Conservation (phyloP, 169 alveolate species). For the Eimeria tenella region DNA sequence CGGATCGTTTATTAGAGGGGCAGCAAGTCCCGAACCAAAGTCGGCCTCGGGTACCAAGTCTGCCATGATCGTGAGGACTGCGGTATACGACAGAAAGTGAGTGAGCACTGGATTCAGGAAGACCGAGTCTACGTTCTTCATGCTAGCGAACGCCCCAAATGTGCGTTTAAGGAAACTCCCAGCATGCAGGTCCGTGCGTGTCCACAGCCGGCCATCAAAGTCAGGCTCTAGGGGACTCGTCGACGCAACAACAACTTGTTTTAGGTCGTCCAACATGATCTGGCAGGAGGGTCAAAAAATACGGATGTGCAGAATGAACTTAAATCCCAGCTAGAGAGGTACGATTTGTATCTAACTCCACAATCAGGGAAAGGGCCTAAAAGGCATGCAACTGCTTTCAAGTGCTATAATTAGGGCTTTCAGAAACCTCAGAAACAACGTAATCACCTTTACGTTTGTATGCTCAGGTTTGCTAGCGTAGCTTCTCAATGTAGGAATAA, state of each 20-base stretch:
- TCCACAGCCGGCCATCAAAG: slow-evolving; percentile 53
- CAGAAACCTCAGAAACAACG: no score
- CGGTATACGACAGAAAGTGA: slow-evolving; percentile 53
- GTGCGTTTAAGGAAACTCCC: slow-evolving; percentile 39
- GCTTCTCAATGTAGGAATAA: no score
- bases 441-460: no score
- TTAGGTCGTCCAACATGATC: slow-evolving; percentile 53
- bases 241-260: slow-evolving; percentile 51
- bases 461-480: no score
- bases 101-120: slow-evolving; percentile 56
- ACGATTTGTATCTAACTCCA: no score
- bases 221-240: slow-evolving; percentile 43
- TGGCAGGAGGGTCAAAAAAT: background rate
- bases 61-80: slow-evolving; percentile 56
- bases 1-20: slow-evolving; percentile 29
- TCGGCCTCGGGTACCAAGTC: slow-evolving; percentile 69
- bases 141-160: slow-evolving; percentile 58
- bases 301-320: background rate
- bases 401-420: no score
- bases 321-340: no score
- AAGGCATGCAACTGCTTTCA: no score
- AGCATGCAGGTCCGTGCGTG: slow-evolving; percentile 51
- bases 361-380: no score
- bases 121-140: slow-evolving; percentile 55
- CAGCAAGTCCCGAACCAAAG: slow-evolving; percentile 61